Evolutionary conservation across 208 protist species (phyloP), one percentile per base, ranked within the genome.

Genomic region (Leishmania turanica): DNA sequence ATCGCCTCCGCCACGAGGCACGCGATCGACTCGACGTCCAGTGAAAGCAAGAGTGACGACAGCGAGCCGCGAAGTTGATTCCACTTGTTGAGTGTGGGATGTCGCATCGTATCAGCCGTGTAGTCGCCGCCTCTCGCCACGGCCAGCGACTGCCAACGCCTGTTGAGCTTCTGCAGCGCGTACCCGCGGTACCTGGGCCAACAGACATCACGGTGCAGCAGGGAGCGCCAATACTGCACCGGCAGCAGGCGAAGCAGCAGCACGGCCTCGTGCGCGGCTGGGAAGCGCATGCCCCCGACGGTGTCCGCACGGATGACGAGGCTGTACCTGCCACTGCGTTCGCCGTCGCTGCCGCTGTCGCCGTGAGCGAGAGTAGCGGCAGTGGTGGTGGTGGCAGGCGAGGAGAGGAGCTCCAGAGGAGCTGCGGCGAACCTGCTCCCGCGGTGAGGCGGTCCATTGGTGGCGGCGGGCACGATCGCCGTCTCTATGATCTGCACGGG

Each of bases 161-260:
- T 34, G 19, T 24, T 47, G n/a, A 47, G 1, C 34, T 37, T 17
- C 34, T 56, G 51, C 21, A 77, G 74, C 15, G 56, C 11, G 64
- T 79, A 79, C 42, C 62, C 64, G 9, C 76, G 58, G 60, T 79
- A 79, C 62, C 37, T 40, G 6, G 76, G 62, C 76, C 76, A 79
- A 7, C 2, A 24, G 40, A 71, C 42, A 19, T 62, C 49, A 45
- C 76, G 76, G 4, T 53, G 45, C n/a, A 79, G 56, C 60, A 79
- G 37, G 1, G 27, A 58, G 47, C 64, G 76, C 76, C 56, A 71
- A n/a, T 3, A 34, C 21, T 40, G 45, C 40, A 79, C 27, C 56
- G 76, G 76, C 76, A 79, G 27, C 40, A 69, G 60, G 27, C 62
- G 64, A 45, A 79, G 64, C 64, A 79, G 64, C 76, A 58, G 27